These are phyloP conservation scores for Podaxis rugospora DNA, from an alignment of 768 basidiomycete species.

Conservation along the genomic window DNA sequence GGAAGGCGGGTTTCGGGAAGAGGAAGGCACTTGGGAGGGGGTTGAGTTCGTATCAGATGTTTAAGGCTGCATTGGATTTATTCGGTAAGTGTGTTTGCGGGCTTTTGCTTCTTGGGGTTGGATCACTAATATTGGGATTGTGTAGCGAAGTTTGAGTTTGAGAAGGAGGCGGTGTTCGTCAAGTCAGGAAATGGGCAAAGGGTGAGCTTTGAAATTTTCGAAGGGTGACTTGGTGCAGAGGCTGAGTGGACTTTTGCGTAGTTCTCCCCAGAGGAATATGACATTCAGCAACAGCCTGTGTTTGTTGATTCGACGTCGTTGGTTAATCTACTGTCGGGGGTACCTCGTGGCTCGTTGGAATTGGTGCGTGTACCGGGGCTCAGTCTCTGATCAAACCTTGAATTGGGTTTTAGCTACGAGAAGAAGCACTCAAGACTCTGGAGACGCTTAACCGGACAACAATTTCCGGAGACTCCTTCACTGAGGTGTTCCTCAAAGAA, in stretches of 20 bases:
- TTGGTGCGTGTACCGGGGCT: slow-evolving; percentile 44
- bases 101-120: not conserved
- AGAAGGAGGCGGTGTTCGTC: slow-evolving; percentile 50
- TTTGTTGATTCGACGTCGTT: slow-evolving; percentile 78
- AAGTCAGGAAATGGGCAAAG: slow-evolving; percentile 50
- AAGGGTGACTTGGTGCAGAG: not conserved
- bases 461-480: slow-evolving; percentile 57
- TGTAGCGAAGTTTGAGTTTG: slow-evolving; percentile 70
- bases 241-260: slow-evolving; percentile 19
- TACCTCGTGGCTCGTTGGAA: slow-evolving; percentile 75
- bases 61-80: slow-evolving; percentile 82
- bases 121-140: not conserved
- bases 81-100: slow-evolving; percentile 48
- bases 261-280: slow-evolving; percentile 60
- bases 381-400: not conserved
- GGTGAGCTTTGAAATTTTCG: slow-evolving; percentile 31
- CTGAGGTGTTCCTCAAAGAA: slow-evolving; percentile 69
- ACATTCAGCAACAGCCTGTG: slow-evolving; percentile 43
- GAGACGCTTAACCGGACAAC: slow-evolving; percentile 50
- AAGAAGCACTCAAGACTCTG: slow-evolving; percentile 75
- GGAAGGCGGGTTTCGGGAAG: slow-evolving; percentile 22
- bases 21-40: slow-evolving; percentile 70
- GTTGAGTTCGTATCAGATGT: slow-evolving; percentile 86
- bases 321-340: slow-evolving; percentile 71
- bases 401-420: slow-evolving; percentile 47